Conservation (phyloP, 108 stramenopile genomes). For the Cyclostephanos invisitatus region DNA sequence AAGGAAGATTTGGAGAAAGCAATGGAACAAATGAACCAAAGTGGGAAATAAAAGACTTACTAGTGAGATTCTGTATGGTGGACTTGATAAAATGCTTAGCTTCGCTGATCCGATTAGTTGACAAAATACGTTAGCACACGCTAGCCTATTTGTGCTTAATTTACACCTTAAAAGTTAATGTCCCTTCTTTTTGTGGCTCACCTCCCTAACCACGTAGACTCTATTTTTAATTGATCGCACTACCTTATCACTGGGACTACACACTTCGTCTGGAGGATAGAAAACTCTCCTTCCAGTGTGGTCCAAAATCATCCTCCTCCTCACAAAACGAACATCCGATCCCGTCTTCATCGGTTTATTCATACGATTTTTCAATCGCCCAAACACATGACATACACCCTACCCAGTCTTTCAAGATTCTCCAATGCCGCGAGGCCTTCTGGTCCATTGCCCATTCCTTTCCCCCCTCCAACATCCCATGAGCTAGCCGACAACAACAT, state of each 20-base stretch:
- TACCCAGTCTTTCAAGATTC: constrained; percentile 78
- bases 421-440: constrained; percentile 81
- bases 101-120: not conserved
- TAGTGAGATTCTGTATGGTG: not conserved
- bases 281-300: no score
- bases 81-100: not conserved
- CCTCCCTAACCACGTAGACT: no score
- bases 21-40: constrained; percentile 12
- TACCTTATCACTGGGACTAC: no score
- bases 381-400: constrained; percentile 83
- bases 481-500: constrained; percentile 68
- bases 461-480: constrained; percentile 47
- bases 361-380: constrained; percentile 39
- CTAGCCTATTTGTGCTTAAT: not conserved
- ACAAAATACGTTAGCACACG: no score
- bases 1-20: constrained; percentile 57
- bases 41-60: not conserved
- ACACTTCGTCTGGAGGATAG: no score
- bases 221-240: no score
- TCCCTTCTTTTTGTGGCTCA: no score
- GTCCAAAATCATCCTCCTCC: no score
- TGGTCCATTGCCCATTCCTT: constrained; percentile 70
- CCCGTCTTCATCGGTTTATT: no score
- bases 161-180: not conserved
- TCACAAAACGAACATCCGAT: no score